Base-by-base conservation (phyloP, 2,329 filamentous ascomycete genomes). In the Alternaria brassicae region DNA sequence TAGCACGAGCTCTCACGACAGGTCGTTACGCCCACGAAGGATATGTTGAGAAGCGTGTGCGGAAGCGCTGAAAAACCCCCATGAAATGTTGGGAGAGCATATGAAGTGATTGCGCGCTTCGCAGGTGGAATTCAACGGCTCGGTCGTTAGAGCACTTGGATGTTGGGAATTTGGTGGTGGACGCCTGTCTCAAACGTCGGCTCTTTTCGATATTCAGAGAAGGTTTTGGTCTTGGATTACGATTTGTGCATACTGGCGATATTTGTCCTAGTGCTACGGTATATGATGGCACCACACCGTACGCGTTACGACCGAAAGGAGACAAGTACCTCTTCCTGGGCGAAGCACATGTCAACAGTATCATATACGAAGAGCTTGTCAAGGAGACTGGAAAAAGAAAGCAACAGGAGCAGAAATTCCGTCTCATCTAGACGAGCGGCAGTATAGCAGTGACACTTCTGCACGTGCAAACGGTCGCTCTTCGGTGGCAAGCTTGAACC, bases 221-320 rank as follows among this genome's bases (percentile, higher is more conserved):
- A n/a, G n/a, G n/a, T n/a, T n/a, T n/a, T n/a, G n/a, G n/a, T n/a
- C n/a, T n/a, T n/a, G n/a, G 25, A 27, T 27, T 27, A 27, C 34
- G n/a, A 36, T 57, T 42, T 40, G 53, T 60, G 56, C 50, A 42
- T 4, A 17, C n/a, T 25, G 62, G 51, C 0, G 60, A 62, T 25
- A 21, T 63, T 63, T 1, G 50, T 58, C 3, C 54, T 58, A 6
- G 51, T 62, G 4, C 34, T 65, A n/a, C n/a, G n/a, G n/a, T n/a
- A 3, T 60, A 51, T 8, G 60, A 56, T 9, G 53, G 47, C 7
- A 2, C 37, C 2, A 27, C 19, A 15, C 56, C 50, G 5, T 60
- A 32, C 15, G 39, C 59, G 3, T 27, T 61, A 12, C 41, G 58
- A 21, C 55, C 21, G 7, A 27, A 30, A 5, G 34, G 51, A 13